Evolutionary conservation across 352 stramenopile genomes (phyloP).

Genomic region (Blastocystis sp.): DNA sequence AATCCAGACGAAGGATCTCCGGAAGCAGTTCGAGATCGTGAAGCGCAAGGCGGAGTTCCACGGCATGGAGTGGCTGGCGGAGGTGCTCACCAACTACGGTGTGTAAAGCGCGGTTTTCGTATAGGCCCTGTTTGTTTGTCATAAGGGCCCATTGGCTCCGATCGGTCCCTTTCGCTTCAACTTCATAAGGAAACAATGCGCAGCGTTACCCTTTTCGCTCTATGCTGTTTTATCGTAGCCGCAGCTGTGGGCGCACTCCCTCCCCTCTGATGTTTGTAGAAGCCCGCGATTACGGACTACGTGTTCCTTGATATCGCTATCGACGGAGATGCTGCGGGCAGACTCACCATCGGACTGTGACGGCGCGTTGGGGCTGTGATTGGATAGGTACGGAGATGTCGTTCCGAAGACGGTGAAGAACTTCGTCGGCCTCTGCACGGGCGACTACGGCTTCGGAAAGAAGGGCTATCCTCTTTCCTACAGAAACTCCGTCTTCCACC

Average conservation of each 20-base stretch:
- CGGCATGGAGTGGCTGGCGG: slow-evolving; percentile 56
- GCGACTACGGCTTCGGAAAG: slow-evolving; percentile 51
- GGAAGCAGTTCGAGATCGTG: slow-evolving; percentile 39
- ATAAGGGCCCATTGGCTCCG: neutral
- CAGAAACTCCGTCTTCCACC: slow-evolving; percentile 96
- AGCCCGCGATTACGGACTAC: slow-evolving; percentile 39
- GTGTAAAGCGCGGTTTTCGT: neutral
- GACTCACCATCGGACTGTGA: slow-evolving; percentile 47
- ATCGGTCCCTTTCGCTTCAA: neutral
- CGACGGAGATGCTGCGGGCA: slow-evolving; percentile 9
- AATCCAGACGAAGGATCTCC: slow-evolving; percentile 12
- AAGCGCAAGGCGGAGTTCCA: slow-evolving; percentile 54
- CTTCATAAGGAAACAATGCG: slow-evolving; percentile 9
- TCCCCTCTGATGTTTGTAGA: slow-evolving; percentile 4
- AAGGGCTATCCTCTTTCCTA: slow-evolving; percentile 82
- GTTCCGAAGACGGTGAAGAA: slow-evolving; percentile 49
- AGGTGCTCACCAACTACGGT: slow-evolving; percentile 13
- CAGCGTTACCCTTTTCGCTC: neutral
- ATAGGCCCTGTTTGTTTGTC: neutral
- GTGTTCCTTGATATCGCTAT: slow-evolving; percentile 58
- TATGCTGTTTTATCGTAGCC: neutral
- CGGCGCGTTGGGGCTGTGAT: neutral
- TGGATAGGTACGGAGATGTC: slow-evolving; percentile 45
- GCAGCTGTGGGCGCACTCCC: neutral
- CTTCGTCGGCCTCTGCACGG: slow-evolving; percentile 58